Evolutionary conservation across 805 yeast genomes (phyloP).

Genomic region (Kuraishia hungarica): DNA sequence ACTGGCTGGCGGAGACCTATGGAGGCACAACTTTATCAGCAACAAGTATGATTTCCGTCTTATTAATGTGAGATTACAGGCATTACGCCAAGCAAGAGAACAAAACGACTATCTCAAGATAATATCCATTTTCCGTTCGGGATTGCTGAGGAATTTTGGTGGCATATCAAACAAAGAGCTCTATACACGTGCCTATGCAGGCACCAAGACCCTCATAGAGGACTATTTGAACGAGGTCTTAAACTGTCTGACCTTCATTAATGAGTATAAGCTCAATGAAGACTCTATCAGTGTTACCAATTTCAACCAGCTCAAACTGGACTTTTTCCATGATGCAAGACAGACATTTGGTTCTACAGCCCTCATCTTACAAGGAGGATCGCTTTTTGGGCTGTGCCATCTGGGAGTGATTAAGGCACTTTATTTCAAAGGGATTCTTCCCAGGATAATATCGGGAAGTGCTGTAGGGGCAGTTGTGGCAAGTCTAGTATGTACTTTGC

Average conservation of each 20-base stretch:
- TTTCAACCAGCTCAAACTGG: slow-evolving; percentile 51
- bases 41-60: slow-evolving; percentile 77
- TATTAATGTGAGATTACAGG: slow-evolving; percentile 64
- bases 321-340: slow-evolving; percentile 77
- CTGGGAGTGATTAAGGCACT: slow-evolving; percentile 85
- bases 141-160: slow-evolving; percentile 83
- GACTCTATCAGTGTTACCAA: slow-evolving; percentile 28
- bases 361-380: slow-evolving; percentile 87
- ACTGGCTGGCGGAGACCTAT: slow-evolving; percentile 43
- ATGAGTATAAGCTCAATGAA: slow-evolving; percentile 25
- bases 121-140: slow-evolving; percentile 67
- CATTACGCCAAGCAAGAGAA: slow-evolving; percentile 52
- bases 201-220: slow-evolving; percentile 85
- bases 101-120: slow-evolving; percentile 48
- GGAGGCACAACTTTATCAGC: slow-evolving; percentile 82
- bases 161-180: slow-evolving; percentile 75
- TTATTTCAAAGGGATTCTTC: slow-evolving; percentile 66
- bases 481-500: slow-evolving; percentile 67
- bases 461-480: slow-evolving; percentile 95
- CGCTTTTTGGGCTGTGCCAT: slow-evolving; percentile 89
- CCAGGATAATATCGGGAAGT: slow-evolving; percentile 82
- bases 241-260: slow-evolving; percentile 53
- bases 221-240: slow-evolving; percentile 76
- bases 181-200: slow-evolving; percentile 75
- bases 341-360: slow-evolving; percentile 91